These are phyloP conservation scores for Letharia columbiana DNA, from an alignment of 495 filamentous ascomycete species.

Conservation along the genomic window DNA sequence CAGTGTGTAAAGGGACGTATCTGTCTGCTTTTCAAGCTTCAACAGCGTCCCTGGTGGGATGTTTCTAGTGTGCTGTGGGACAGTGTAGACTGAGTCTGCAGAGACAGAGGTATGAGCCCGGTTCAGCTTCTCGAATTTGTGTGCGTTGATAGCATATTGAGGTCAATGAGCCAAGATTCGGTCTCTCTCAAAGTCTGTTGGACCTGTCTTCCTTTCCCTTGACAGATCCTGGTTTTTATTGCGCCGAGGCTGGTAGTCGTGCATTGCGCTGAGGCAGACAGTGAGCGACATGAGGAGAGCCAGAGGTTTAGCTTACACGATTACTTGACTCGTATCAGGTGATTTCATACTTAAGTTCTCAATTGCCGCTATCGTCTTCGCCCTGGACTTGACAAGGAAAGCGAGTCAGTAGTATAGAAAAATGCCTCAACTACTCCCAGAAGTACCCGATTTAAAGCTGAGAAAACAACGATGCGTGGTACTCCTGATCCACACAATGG, in stretches of 20 bases:
- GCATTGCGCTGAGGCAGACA: not conserved
- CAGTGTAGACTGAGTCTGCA: slow-evolving; percentile 10
- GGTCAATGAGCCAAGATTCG: not conserved
- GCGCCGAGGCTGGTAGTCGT: not conserved
- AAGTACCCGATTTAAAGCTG: too few species aligned
- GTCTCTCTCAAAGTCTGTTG: not conserved
- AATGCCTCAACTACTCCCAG: too few species aligned
- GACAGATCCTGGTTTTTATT: not conserved
- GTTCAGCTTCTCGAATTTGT: slow-evolving; percentile 8
- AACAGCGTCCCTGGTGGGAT: slow-evolving; percentile 6
- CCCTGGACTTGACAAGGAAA: too few species aligned
- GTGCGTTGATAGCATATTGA: not conserved
- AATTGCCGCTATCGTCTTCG: too few species aligned
- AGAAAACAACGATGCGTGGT: too few species aligned
- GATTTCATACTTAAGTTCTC: too few species aligned
- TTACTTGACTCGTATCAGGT: too few species aligned
- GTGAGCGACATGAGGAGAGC: too few species aligned
- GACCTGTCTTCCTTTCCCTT: not conserved
- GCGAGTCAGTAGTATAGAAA: too few species aligned
- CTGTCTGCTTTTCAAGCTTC: slow-evolving; percentile 10
- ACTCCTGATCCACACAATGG: too few species aligned
- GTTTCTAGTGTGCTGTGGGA: slow-evolving; percentile 6
- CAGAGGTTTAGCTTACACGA: too few species aligned
- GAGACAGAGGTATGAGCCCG: slow-evolving; percentile 14
- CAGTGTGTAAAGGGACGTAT: slow-evolving; percentile 17